These are phyloP conservation scores for Knoxdaviesia proteae DNA, from an alignment of 2,329 filamentous ascomycete genomes.

Conservation along the genomic window DNA sequence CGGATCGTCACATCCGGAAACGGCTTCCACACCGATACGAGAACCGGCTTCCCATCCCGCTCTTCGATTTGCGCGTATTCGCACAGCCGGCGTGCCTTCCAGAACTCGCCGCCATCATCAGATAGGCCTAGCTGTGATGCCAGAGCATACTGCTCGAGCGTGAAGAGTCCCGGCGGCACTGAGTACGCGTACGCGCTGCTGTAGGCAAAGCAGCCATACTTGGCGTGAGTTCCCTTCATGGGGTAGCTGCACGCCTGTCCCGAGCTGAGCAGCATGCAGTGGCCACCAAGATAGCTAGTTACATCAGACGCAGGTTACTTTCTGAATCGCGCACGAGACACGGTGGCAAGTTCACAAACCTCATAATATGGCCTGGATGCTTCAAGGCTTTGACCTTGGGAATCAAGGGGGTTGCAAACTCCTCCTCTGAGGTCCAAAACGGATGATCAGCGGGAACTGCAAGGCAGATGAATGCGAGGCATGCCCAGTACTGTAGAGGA, in stretches of 20 bases:
- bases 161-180: constrained; percentile 55
- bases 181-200: constrained; percentile 58
- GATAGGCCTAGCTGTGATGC: constrained; percentile 58
- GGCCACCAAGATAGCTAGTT: constrained; percentile 41
- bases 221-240: constrained; percentile 62
- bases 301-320: neutral
- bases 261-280: constrained; percentile 54
- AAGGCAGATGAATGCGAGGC: constrained; percentile 54
- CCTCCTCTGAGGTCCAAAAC: constrained; percentile 53
- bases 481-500: constrained; percentile 48
- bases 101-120: constrained; percentile 57
- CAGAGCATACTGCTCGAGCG: constrained; percentile 55
- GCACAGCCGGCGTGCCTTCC: constrained; percentile 55
- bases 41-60: constrained; percentile 30
- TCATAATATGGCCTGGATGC: constrained; percentile 54
- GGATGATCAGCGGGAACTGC: constrained; percentile 48
- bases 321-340: neutral
- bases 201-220: constrained; percentile 65
- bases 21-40: constrained; percentile 51
- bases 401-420: constrained; percentile 33
- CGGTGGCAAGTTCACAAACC: constrained; percentile 10
- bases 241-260: constrained; percentile 70
- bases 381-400: constrained; percentile 37
- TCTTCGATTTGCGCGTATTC: constrained; percentile 40
- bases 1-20: constrained; percentile 46